Base-by-base conservation (phyloP, 1,284 basidiomycete species). In the Microbotryum silenes-acaulis region DNA sequence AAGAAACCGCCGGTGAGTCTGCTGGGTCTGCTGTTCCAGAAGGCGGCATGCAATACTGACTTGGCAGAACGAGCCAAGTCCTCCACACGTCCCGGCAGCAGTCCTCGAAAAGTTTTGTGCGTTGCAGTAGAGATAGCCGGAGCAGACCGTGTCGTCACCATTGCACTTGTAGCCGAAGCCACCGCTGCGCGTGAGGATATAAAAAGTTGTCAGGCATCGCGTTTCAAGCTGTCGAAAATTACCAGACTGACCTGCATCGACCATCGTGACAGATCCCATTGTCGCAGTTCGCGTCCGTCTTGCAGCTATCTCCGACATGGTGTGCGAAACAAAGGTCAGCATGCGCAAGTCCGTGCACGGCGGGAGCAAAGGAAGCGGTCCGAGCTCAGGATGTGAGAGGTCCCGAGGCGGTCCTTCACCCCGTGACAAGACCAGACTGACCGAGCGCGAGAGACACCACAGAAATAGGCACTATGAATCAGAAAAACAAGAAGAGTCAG, bases 41-140 rank as follows among this genome's bases (percentile, higher is more conserved):
- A 42, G 12, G 37, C 16, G 37, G 37, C 37, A 18, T 18, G 16
- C 37, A 42, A 18, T 18, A 42, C 37, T 42, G 14, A 42, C 37
- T 42, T 42, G 53, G 59, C 63, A 64, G 59, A 27, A 64, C 7
- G 59, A 25, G 29, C 54, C 56, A 14, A 54, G 4, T 10, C 54
- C 61, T 50, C 8, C 64, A 48, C 63, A 64, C 6, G 58, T 53
- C 8, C 61, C 31, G 33, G 46, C 18, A 18, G 47, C 33, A 25
- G 21, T n/a, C 1, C 37, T 12, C 29, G 57, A 51, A 21, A 44
- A 45, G 29, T 60, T 59, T 21, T 6, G 2, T 12, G 20, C 10
- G 16, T 33, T 29, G 59, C 64, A 65, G 61, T 62, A 65, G 44
- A 65, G 56, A 47, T 31, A 57, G n/a, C 62, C 61, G 3, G 44